These are phyloP conservation scores for Nicotiana sylvestris DNA, from an alignment of 257 asterid genomes.

Conservation along the genomic window DNA sequence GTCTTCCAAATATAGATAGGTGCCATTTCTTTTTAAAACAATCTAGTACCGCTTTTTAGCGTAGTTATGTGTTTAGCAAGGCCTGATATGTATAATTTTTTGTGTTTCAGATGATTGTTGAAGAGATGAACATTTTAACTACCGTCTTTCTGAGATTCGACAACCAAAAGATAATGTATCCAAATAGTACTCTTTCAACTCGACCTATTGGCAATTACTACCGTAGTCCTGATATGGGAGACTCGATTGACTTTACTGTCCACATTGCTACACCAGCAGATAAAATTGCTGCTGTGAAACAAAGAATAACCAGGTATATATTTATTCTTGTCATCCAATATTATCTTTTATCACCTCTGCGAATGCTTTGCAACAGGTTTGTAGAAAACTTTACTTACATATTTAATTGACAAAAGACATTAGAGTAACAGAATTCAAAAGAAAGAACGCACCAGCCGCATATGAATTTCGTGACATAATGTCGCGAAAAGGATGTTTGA, in stretches of 20 bases:
- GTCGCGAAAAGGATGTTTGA: neutral
- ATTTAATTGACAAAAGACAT: neutral
- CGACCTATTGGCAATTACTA: conserved; percentile 62
- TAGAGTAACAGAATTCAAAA: neutral
- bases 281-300: conserved; percentile 51
- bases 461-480: too few species aligned
- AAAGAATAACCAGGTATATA: conserved; percentile 43
- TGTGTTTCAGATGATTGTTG: conserved; percentile 66
- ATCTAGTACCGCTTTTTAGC: neutral
- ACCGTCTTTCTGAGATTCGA: conserved; percentile 66
- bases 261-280: conserved; percentile 75
- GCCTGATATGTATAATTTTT: neutral
- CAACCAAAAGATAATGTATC: conserved; percentile 60
- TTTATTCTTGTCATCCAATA: neutral
- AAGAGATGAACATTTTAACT: conserved; percentile 88
- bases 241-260: conserved; percentile 53
- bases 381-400: neutral
- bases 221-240: conserved; percentile 90
- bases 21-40: neutral
- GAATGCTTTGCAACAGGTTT: neutral
- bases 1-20: neutral
- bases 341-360: neutral
- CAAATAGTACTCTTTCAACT: conserved; percentile 66
- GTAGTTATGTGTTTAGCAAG: neutral
- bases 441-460: too few species aligned